phyloP scores from a whole-genome alignment of 768 basidiomycete species.

The Cubamyces sp. region DNA sequence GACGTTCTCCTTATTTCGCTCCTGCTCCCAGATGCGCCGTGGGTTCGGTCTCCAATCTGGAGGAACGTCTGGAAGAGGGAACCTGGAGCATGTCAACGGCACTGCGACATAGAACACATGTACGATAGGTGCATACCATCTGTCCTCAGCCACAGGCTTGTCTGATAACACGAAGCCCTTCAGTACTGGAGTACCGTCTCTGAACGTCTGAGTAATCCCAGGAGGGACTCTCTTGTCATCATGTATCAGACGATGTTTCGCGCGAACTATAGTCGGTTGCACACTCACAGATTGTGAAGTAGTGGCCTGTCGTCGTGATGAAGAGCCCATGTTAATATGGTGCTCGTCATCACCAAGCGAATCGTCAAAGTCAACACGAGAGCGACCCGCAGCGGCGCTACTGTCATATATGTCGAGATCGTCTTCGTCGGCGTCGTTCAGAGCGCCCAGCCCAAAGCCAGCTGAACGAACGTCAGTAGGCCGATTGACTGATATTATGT shows the following conservation, averaged over 20 bases:
- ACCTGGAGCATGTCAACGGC: slow-evolving; percentile 53
- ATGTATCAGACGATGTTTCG: slow-evolving; percentile 1
- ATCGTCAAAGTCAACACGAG: slow-evolving; percentile 67
- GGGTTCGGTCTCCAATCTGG: slow-evolving; percentile 87
- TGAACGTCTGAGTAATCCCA: slow-evolving; percentile 51
- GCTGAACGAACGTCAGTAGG: slow-evolving; percentile 42
- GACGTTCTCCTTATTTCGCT: slow-evolving; percentile 41
- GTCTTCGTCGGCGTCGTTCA: slow-evolving; percentile 95
- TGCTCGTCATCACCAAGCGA: slow-evolving; percentile 68
- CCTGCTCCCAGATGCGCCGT: slow-evolving; percentile 67
- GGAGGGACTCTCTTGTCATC: slow-evolving; percentile 25
- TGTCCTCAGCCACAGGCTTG: slow-evolving; percentile 68
- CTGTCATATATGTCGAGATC: slow-evolving; percentile 84
- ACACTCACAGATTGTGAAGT: slow-evolving; percentile 18
- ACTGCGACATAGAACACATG: slow-evolving; percentile 24
- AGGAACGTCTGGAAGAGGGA: slow-evolving; percentile 81
- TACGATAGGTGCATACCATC: slow-evolving; percentile 51
- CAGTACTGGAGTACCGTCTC: slow-evolving; percentile 75
- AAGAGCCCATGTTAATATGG: slow-evolving; percentile 46
- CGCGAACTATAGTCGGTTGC: no score
- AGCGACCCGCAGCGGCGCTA: slow-evolving; percentile 38
- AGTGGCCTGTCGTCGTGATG: slow-evolving; percentile 12
- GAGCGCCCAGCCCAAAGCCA: slow-evolving; percentile 86
- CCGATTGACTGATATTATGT: not conserved
- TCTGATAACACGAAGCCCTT: slow-evolving; percentile 76